These are phyloP conservation scores for Pseudogymnoascus sp. DNA, from an alignment of 2,329 filamentous ascomycete species.

Conservation along the genomic window DNA sequence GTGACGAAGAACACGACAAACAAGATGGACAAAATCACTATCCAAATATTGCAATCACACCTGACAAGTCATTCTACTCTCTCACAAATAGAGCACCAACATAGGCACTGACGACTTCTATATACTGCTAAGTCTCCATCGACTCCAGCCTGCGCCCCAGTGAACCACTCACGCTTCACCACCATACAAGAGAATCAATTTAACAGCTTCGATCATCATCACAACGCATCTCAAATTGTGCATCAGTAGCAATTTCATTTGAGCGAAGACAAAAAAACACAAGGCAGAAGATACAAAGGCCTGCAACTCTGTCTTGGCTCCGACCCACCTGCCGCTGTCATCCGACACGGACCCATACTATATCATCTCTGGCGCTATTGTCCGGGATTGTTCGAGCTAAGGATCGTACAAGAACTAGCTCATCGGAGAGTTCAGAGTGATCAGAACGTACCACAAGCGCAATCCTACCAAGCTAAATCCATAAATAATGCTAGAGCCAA, in stretches of 20 bases:
- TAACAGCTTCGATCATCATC: background rate
- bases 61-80: background rate
- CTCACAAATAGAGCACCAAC: background rate
- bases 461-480: too few species aligned
- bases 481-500: too few species aligned
- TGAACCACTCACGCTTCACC: background rate
- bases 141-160: background rate
- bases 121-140: background rate
- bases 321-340: too few species aligned
- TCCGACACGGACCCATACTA: too few species aligned
- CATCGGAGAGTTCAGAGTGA: too few species aligned
- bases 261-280: background rate
- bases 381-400: too few species aligned
- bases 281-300: too few species aligned
- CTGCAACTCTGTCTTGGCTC: too few species aligned
- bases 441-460: too few species aligned
- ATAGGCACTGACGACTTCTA: background rate
- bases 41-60: conserved; percentile 3
- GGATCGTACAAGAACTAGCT: too few species aligned
- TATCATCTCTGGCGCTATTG: too few species aligned
- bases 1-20: conserved; percentile 7
- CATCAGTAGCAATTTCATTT: background rate
- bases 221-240: background rate
- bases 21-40: conserved; percentile 1
- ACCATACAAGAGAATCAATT: background rate